Evolutionary conservation across 2,329 filamentous ascomycete genomes (phyloP).

Genomic region (Alternaria alternata): DNA sequence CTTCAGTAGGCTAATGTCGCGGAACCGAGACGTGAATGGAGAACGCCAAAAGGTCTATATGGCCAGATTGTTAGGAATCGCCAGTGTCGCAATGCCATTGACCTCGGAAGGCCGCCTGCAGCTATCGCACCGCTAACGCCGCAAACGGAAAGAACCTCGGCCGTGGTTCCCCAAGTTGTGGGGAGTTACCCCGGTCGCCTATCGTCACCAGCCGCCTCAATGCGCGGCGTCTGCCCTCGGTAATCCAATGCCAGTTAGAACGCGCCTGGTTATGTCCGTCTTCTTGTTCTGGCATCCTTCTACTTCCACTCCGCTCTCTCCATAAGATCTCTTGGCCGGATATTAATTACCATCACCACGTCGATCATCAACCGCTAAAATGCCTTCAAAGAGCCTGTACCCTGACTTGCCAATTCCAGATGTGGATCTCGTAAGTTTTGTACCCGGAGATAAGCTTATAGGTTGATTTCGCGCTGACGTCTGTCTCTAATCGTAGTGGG

Average conservation of each 20-base stretch:
- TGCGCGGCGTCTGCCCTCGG: slow-evolving; percentile 16
- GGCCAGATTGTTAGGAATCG: background rate
- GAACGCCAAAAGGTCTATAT: background rate
- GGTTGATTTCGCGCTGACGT: slow-evolving; percentile 3
- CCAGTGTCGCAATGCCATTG: slow-evolving; percentile 9
- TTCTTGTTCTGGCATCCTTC: slow-evolving; percentile 12
- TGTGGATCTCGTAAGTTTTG: slow-evolving; percentile 64
- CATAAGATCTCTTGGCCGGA: background rate
- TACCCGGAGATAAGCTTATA: slow-evolving; percentile 6
- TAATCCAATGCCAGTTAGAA: slow-evolving; percentile 17
- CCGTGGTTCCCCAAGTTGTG: slow-evolving; percentile 17
- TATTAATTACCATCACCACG: background rate
- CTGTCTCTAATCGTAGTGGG: slow-evolving; percentile 60
- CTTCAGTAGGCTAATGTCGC: slow-evolving; percentile 5
- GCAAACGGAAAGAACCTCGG: slow-evolving; percentile 33
- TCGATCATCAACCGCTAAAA: slow-evolving; percentile 48
- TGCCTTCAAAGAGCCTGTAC: slow-evolving; percentile 76
- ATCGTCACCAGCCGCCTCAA: slow-evolving; percentile 24
- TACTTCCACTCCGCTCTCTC: slow-evolving; percentile 13
- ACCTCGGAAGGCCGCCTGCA: slow-evolving; percentile 28
- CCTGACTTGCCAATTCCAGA: slow-evolving; percentile 73
- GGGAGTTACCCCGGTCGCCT: slow-evolving; percentile 20
- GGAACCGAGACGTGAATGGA: background rate
- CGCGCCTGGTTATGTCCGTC: slow-evolving; percentile 17
- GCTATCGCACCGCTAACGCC: slow-evolving; percentile 19